Base-by-base conservation (phyloP, 2,329 filamentous ascomycete species). In the Microcera coccophila region DNA sequence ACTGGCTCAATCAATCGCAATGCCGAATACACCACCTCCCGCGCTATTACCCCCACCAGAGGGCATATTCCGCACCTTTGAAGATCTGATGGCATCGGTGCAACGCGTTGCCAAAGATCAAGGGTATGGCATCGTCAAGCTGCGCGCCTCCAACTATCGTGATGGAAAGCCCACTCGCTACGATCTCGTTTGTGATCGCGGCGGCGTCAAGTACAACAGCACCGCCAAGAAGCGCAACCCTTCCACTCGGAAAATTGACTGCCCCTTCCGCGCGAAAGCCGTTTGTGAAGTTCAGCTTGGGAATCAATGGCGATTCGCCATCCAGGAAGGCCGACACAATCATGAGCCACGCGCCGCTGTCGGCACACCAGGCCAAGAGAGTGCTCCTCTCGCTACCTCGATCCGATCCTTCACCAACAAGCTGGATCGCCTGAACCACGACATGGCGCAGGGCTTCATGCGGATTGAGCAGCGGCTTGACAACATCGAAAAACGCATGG, bases 191-290 rank as follows among this genome's bases (percentile, higher is more conserved):
- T 82, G 78, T 62, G 78, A 82, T 51, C 76, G 78, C 31, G 78
- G 78, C 41, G 78, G 78, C 47, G 78, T 82, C 58, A 82, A 81
- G 63, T 82, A 82, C 64, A 79, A 70, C 65, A 81, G 78, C 62
- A 82, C 78, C 2, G 78, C 78, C 7, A 81, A 81, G 70, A 82
- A 81, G 66, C 74, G 78, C 43, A 81, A 79, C 53, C 78, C 78
- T 1, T 80, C 76, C 41, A 82, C 78, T 33, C 76, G 78, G 58
- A 82, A 82, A 63, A 76, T 82, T 42, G 78, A 82, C 59, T 82
- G 78, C 43, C 78, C 78, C 10, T 82, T 79, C 67, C 75, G 77
- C 39, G 78, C 78, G 42, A 82, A 82, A 65, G 78, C 78, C 18
- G 78, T 82, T 17, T 82, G 78, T 49, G 78, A 82, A 57, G 78